Conservation (phyloP, 192 early-diverging fungal species). For the Chytriomyces sp. region DNA sequence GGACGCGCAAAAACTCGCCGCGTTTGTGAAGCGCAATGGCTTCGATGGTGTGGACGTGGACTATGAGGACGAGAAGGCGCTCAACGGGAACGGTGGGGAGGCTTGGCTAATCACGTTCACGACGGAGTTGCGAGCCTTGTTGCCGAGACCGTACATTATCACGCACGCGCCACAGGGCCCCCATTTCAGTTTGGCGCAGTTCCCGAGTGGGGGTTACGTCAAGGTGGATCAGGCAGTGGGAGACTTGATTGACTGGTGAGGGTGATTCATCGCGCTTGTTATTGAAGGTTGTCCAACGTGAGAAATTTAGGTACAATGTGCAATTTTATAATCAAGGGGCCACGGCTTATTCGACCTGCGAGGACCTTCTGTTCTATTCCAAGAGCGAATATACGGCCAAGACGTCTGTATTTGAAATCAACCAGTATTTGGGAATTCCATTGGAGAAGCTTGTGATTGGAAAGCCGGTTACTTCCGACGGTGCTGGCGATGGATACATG, state of each 20-base stretch:
- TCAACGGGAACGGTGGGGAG: neutral
- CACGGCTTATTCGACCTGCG: too few species aligned
- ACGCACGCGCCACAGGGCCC: slow-evolving; percentile 12
- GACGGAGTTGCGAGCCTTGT: neutral
- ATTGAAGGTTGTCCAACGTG: too few species aligned
- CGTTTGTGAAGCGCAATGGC: neutral
- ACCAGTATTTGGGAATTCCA: neutral
- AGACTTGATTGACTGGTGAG: slow-evolving; percentile 4
- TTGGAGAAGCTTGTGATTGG: slow-evolving; percentile 6
- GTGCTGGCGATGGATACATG: neutral
- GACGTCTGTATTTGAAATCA: neutral
- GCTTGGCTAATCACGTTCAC: slow-evolving; percentile 3
- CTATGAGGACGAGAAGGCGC: neutral
- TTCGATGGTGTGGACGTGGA: slow-evolving; percentile 6
- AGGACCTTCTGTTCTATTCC: slow-evolving; percentile 3
- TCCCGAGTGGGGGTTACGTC: neutral
- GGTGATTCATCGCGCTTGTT: slow-evolving; percentile 40
- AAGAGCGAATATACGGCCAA: slow-evolving; percentile 23
- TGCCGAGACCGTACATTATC: slow-evolving; percentile 8
- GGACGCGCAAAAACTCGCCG: neutral
- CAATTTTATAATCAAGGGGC: slow-evolving; percentile 18
- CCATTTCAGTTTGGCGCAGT: neutral
- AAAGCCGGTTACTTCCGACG: neutral
- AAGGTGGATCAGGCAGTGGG: slow-evolving; percentile 1
- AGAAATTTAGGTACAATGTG: too few species aligned